A percentile compares a stretch with the other conserved stretches of the same genome.
phyloP scores from a whole-genome alignment of 331 rosid genomes.

The Malus hybrid region DNA sequence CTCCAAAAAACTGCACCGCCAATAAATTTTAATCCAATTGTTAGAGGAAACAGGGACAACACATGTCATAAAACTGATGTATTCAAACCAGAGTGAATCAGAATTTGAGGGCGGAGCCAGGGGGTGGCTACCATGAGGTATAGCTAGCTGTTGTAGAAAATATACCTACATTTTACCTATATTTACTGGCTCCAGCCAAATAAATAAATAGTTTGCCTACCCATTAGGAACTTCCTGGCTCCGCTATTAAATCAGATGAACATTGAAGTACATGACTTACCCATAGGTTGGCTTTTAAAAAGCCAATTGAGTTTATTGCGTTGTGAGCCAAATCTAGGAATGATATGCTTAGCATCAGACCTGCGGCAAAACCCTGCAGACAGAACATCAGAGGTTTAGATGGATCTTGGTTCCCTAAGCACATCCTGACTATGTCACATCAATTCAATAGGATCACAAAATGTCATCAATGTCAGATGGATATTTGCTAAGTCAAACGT shows the following conservation, averaged over 20 bases:
- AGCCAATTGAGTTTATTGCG: constrained; percentile 87
- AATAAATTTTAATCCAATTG: constrained; percentile 15
- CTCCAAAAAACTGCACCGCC: constrained; percentile 72
- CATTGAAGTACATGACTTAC: constrained; percentile 29
- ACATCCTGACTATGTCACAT: not conserved
- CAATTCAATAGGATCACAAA: not conserved
- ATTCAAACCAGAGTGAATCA: not conserved
- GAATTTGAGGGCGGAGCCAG: too few relatives aligned
- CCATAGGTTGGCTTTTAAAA: constrained; percentile 92
- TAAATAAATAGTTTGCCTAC: too few relatives aligned
- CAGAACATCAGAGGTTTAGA: constrained; percentile 13
- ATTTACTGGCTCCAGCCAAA: too few relatives aligned
- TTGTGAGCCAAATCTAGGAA: constrained; percentile 98
- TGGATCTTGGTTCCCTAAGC: too few relatives aligned
- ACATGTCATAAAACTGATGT: not conserved
- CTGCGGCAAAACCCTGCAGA: constrained; percentile 93
- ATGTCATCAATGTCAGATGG: not conserved
- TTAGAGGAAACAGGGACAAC: constrained; percentile 9
- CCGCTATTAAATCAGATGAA: not conserved
- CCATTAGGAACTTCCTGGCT: too few relatives aligned
- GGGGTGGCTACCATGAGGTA: too few relatives aligned
- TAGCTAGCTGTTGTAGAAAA: too few relatives aligned
- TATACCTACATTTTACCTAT: too few relatives aligned
- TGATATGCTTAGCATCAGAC: constrained; percentile 93
- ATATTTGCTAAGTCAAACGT: not conserved